Evolutionary conservation across 495 filamentous ascomycete genomes (phyloP).

Genomic region (Massariosphaeria phaeospora): DNA sequence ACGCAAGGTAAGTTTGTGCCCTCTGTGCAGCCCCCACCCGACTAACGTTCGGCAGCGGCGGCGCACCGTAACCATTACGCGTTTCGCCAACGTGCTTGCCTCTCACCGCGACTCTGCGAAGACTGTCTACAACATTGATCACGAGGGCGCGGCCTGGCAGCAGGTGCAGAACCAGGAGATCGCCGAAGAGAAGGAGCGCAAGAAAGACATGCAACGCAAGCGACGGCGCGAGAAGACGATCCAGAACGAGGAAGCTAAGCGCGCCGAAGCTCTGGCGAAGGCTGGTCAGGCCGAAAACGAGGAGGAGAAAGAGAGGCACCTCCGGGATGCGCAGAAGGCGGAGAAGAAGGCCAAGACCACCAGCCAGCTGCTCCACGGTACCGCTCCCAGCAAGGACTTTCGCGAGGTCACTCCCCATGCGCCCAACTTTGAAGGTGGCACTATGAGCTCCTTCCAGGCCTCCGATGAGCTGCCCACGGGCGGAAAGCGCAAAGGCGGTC

Average conservation of each 20-base stretch:
- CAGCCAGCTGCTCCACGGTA: constrained; percentile 73
- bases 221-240: constrained; percentile 94
- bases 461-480: constrained; percentile 47
- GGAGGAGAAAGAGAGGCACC: constrained; percentile 66
- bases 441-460: constrained; percentile 76
- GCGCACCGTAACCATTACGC: constrained; percentile 47
- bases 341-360: constrained; percentile 86
- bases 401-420: constrained; percentile 69
- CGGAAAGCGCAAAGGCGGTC: constrained; percentile 53
- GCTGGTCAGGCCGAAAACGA: constrained; percentile 72
- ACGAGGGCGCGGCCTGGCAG: constrained; percentile 66
- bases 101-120: constrained; percentile 51
- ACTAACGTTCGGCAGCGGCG: constrained; percentile 48
- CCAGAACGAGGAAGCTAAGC: constrained; percentile 77
- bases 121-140: constrained; percentile 50
- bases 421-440: constrained; percentile 80
- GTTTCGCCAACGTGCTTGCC: constrained; percentile 51
- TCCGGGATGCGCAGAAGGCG: constrained; percentile 74
- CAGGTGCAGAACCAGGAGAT: constrained; percentile 87
- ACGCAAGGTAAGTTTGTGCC: constrained; percentile 32
- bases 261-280: constrained; percentile 70
- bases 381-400: constrained; percentile 74
- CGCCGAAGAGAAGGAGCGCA: constrained; percentile 94
- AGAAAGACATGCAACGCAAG: constrained; percentile 99
- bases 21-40: neutral